Conservation (phyloP, 768 basidiomycete genomes). For the Suillus cothurnatus region DNA sequence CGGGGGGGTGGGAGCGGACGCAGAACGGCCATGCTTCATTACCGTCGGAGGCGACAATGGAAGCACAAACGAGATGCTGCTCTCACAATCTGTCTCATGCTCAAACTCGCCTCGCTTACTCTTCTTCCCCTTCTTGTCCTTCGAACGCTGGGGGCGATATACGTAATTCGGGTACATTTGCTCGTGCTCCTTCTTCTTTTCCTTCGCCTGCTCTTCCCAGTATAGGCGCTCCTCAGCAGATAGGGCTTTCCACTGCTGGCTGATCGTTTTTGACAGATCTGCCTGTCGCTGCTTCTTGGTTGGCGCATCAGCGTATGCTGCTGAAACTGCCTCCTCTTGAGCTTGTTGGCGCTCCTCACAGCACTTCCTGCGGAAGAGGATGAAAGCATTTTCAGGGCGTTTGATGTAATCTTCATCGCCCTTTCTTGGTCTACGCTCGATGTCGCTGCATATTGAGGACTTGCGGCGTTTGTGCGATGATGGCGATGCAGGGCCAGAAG, state of each 20-base stretch:
- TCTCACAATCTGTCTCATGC: constrained; percentile 51
- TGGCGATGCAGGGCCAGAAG: constrained; percentile 34
- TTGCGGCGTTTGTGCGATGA: constrained; percentile 54
- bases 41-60: constrained; percentile 40
- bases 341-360: constrained; percentile 69
- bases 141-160: constrained; percentile 68
- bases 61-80: constrained; percentile 50
- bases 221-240: constrained; percentile 63
- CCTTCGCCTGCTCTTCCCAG: constrained; percentile 79
- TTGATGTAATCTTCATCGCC: constrained; percentile 86
- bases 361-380: constrained; percentile 79
- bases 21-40: constrained; percentile 48
- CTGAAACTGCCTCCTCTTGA: constrained; percentile 47
- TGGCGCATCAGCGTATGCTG: constrained; percentile 31
- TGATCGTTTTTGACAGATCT: constrained; percentile 81
- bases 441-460: constrained; percentile 45
- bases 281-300: constrained; percentile 77
- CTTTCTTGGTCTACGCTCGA: constrained; percentile 55
- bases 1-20: constrained; percentile 65
- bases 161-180: constrained; percentile 76
- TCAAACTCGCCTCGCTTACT: constrained; percentile 34
- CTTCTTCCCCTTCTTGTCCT: constrained; percentile 51
- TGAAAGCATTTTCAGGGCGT: constrained; percentile 84
- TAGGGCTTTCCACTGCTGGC: constrained; percentile 77
- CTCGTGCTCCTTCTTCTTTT: constrained; percentile 81